Evolutionary conservation across 129 eudicot species (phyloP), one percentile per base, ranked within the genome.

Genomic region (Pulicaria dysenterica): DNA sequence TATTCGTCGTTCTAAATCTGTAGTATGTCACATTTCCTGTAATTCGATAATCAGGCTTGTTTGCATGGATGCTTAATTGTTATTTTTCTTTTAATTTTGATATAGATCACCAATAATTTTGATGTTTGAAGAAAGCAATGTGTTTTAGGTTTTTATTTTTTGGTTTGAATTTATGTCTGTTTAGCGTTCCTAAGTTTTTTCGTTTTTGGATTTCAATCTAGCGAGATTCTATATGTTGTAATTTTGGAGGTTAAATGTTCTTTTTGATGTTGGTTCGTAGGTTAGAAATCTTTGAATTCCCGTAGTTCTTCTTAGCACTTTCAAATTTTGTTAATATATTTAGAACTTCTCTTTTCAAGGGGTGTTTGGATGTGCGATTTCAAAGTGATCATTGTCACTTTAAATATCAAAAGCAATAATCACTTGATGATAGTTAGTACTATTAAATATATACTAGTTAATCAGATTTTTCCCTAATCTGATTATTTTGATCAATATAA

Each of bases 1-100:
- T 11, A 3, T 44, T 24, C 31, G 1, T 16, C 53, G 5, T 39
- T 24, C 50, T 57, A 3, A 14, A 36, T 17, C 8, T 24, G 6
- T 39, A 46, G 40, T 40, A 40, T 70, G 3, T 34, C 12, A 43
- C 24, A 6, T 58, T 58, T 1, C 38, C 37, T 44, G 5, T 44
- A 14, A 72, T 72, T 58, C 13, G 47, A 42, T 72, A 15, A 72
- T 58, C 58, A 44, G 54, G 12, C 34, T 31, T 5, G 44, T 45
- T 11, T 34, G 57, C 66, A 72, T 72, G 67, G 49, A 73, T 47
- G 16, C 34, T 43, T 46, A 8, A 0, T 5, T 58, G 0, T 5
- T 68, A 11, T 41, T 16, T 43, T 2, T 58, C 14, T 56, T 59
- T 2, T 72, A 15, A 43, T 71, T 56, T 12, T 72, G 74, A 38